Base-by-base conservation (phyloP, 2,329 filamentous ascomycete species). In the Epichloe sibirici region DNA sequence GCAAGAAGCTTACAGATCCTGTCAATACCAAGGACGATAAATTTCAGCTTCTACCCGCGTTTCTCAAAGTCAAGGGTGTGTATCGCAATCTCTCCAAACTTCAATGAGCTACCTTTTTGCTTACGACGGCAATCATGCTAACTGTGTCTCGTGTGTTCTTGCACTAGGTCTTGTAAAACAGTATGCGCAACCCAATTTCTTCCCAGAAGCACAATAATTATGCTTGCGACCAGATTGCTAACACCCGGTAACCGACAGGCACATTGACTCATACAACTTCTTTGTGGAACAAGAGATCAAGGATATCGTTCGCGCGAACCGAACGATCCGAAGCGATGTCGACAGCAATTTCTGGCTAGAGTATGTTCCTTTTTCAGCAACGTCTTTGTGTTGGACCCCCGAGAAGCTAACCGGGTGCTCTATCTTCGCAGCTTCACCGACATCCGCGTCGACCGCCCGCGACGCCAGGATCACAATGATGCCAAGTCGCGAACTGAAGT, bases 241-340 rank as follows among this genome's bases (percentile, higher is more conserved):
- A 54, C 55, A 34, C 45, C 59, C 61, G 43, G 61, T 55, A 35
- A 13, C 35, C 11, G 39, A 44, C 17, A 77, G 76, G 62, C 90
- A 96, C 68, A 91, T 95, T 65, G 94, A 98, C 73, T 97, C 93
- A 25, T 98, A 94, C 77, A 96, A 98, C 71, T 95, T 93, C 71
- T 97, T 98, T 62, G 86, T 96, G 59, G 89, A 98, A 61, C 86
- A 94, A 53, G 90, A 97, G 66, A 83, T 98, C 67, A 95, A 95
- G 71, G 90, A 96, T 62, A 98, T 98, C 61, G 86, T 98, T 59
- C 84, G 88, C 65, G 88, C 91, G 49, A 97, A 96, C 66, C 83
- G 86, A 48, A 85, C 83, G 42, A 87, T 98, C 57, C 82, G 86
- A 59, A 95, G 90, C 69, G 91, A 97, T 74, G 87, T 93, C 45